Evolutionary conservation across 768 basidiomycete species (phyloP).

Genomic region (Tylopilus cervinicoccineus): DNA sequence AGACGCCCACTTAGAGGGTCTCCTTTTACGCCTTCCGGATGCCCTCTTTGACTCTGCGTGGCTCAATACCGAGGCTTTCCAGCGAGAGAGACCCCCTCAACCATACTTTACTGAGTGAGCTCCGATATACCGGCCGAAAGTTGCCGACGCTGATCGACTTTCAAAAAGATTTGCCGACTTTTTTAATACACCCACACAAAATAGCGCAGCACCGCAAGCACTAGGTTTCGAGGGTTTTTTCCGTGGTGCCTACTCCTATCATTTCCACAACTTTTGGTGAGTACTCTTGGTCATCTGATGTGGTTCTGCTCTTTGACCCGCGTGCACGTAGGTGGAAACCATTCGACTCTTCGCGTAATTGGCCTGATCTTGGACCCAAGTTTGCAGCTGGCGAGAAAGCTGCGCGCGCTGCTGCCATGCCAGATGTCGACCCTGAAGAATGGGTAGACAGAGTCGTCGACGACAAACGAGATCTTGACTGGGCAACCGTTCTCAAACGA

Average conservation of each 20-base stretch:
- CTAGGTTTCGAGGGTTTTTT: conserved; percentile 96
- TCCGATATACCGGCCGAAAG: background rate
- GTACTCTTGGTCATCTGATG: conserved; percentile 17
- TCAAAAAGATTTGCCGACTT: conserved; percentile 77
- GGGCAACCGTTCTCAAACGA: conserved; percentile 93
- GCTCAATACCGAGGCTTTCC: conserved; percentile 91
- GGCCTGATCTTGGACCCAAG: conserved; percentile 84
- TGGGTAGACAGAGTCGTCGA: conserved; percentile 45
- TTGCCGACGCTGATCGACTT: background rate
- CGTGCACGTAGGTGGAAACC: conserved; percentile 78
- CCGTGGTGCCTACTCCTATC: conserved; percentile 92
- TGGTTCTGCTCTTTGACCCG: background rate
- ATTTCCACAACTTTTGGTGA: conserved; percentile 93
- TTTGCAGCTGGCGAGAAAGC: conserved; percentile 74
- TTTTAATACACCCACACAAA: conserved; percentile 73
- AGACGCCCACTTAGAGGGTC: conserved; percentile 80
- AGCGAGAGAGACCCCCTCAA: conserved; percentile 89
- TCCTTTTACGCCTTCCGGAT: conserved; percentile 87
- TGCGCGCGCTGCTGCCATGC: conserved; percentile 46
- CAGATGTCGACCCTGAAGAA: conserved; percentile 31
- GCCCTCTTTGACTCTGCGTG: conserved; percentile 96
- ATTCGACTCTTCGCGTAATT: conserved; percentile 90
- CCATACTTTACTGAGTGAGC: conserved; percentile 86
- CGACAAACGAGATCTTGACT: conserved; percentile 80
- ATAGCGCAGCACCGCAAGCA: conserved; percentile 79